Conservation (phyloP, 2,329 filamentous ascomycete genomes). For the Pseudogymnoascus sp. region DNA sequence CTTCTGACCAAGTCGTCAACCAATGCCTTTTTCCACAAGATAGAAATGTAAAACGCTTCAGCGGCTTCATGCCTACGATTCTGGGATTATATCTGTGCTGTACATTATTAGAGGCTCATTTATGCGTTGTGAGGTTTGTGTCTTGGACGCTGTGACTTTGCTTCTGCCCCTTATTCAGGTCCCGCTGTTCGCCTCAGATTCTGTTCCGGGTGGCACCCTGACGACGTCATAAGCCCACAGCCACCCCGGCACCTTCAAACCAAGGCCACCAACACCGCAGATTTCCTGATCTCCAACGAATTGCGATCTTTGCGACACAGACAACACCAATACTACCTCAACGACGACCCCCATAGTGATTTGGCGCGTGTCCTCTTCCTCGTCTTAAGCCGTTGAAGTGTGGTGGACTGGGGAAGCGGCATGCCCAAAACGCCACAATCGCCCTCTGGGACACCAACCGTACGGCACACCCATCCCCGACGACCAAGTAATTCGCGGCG, state of each 20-base stretch:
- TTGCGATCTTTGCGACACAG: conserved; percentile 1
- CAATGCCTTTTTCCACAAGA: not conserved
- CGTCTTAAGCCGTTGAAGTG: conserved; percentile 8
- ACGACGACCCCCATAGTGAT: conserved; percentile 1
- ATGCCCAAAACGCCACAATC: conserved; percentile 27
- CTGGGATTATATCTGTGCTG: not conserved
- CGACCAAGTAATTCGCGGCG: conserved; percentile 18
- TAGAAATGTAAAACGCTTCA: not conserved
- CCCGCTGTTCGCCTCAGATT: conserved; percentile 9
- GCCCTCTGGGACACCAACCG: conserved; percentile 26
- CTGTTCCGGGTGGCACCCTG: conserved; percentile 9
- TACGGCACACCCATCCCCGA: conserved; percentile 18
- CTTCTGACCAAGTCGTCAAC: not conserved
- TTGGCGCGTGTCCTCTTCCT: not conserved
- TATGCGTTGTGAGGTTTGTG: conserved; percentile 2
- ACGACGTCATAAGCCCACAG: conserved; percentile 12
- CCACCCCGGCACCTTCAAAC: conserved; percentile 1
- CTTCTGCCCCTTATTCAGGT: conserved; percentile 5
- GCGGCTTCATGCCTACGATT: not conserved
- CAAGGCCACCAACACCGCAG: conserved; percentile 9
- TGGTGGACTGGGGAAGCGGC: conserved; percentile 17
- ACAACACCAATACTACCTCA: not conserved
- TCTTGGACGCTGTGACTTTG: not conserved
- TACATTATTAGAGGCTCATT: not conserved
- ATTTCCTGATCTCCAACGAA: conserved; percentile 10